Base-by-base conservation (phyloP, 371 early-diverging fungal species). In the Rhizopus sp. region DNA sequence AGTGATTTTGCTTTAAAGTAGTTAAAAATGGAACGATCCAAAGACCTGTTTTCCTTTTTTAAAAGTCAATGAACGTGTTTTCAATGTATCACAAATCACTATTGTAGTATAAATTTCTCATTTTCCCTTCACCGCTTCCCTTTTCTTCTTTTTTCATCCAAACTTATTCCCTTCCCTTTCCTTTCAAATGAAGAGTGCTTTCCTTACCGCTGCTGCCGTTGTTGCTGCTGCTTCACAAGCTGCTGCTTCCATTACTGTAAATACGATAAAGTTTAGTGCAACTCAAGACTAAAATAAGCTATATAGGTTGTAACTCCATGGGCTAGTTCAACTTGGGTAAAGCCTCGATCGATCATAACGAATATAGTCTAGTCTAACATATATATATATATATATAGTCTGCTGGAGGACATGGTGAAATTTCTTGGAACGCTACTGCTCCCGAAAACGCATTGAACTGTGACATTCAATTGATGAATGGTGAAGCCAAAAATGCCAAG, bases 381-480 rank as follows among this genome's bases (percentile, higher is more conserved):
- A 55, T 40, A 12, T 50, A 42, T 48, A 37, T 30, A 23, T 23
- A 23, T 23, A 23, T 8, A 50, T 62, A 77, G 78, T 48, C 51
- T 53, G 47, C 78, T 49, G 78, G 78, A 55, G 75, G 69, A 17
- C 60, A 63, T 46, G 78, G 78, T 52, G 55, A 68, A 49, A 74
- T 78, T 55, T 72, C 75, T 42, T 78, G 78, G 78, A 78, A 39
- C 13, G 35, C 59, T 7, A 62, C 64, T 33, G 51, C 62, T 30
- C 51, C 70, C 33, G 77, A 76, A 31, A 66, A 63, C 45, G 50
- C 29, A 40, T 40, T 59, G 42, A 66, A 72, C 52, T 77, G 77
- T 55, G 72, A 71, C 39, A 77, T 77, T 32, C 72, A 77, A 52
- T 35, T 77, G 66, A 59, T 77, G 68, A 73, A 68, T 34, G 77